phyloP scores from a whole-genome alignment of 2,329 filamentous ascomycete genomes.

The Colletotrichum filicis region DNA sequence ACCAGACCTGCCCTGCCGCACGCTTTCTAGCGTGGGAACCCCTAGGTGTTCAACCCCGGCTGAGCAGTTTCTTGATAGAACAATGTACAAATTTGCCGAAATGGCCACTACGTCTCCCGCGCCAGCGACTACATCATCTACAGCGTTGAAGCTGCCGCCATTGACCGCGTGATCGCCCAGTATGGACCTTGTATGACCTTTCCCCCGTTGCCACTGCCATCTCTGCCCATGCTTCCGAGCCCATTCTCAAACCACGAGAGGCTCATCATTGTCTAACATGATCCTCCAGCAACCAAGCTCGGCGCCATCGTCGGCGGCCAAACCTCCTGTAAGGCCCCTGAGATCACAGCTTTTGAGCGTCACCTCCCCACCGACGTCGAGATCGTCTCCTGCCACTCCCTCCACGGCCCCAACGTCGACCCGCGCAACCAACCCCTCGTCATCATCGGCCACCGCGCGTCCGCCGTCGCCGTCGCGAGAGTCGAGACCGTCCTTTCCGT shows the following conservation, averaged over 20 bases:
- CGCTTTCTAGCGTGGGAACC: background rate
- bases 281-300: constrained; percentile 83
- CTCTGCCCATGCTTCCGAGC: constrained; percentile 20
- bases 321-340: constrained; percentile 97
- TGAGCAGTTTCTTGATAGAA: constrained; percentile 57
- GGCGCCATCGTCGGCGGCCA: constrained; percentile 96
- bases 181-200: constrained; percentile 85
- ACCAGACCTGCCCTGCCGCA: constrained; percentile 7
- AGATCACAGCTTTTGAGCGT: constrained; percentile 92
- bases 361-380: constrained; percentile 89
- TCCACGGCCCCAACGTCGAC: constrained; percentile 93
- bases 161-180: constrained; percentile 85
- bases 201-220: constrained; percentile 34
- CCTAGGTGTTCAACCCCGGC: constrained; percentile 16
- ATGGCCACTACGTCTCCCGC: constrained; percentile 95
- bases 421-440: constrained; percentile 90
- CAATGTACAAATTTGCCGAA: constrained; percentile 87
- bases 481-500: constrained; percentile 86
- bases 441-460: constrained; percentile 91
- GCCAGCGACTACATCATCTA: constrained; percentile 99
- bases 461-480: constrained; percentile 78
- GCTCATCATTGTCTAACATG: constrained; percentile 15
- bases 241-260: background rate
- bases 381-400: constrained; percentile 95
- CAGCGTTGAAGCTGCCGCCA: constrained; percentile 93